Percentiles rank a stretch among this genome's conserved stretches.
Conservation (phyloP, 495 filamentous ascomycete species). For the Xylaria venustula region DNA sequence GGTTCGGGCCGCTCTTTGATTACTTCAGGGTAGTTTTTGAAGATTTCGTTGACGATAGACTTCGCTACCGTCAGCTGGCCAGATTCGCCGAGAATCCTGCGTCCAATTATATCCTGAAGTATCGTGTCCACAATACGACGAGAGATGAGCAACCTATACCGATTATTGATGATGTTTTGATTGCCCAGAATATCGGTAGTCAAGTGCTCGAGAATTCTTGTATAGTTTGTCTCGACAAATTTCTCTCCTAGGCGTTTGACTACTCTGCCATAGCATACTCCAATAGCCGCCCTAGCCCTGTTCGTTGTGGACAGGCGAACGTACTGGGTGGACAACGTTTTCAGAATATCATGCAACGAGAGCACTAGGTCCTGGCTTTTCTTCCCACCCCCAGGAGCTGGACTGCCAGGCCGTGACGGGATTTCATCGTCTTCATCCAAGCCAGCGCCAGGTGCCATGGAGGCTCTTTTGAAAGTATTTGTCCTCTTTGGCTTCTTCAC, state of each 20-base stretch:
- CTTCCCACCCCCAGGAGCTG: constrained; percentile 57
- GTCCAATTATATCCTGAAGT: constrained; percentile 79
- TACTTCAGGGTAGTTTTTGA: constrained; percentile 93
- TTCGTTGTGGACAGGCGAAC: constrained; percentile 76
- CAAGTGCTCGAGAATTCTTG: constrained; percentile 75
- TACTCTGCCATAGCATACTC: constrained; percentile 80
- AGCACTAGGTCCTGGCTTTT: constrained; percentile 70
- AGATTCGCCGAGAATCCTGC: constrained; percentile 79
- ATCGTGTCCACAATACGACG: constrained; percentile 82
- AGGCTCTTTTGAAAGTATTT: constrained; percentile 65
- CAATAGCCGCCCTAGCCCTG: constrained; percentile 76
- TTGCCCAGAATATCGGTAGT: constrained; percentile 77
- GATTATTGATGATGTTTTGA: constrained; percentile 73
- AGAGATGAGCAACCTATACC: constrained; percentile 83
- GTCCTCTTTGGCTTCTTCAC: constrained; percentile 69
- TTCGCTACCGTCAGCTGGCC: constrained; percentile 81
- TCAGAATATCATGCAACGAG: constrained; percentile 75
- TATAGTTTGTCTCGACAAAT: constrained; percentile 75
- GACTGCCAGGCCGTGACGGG: constrained; percentile 71
- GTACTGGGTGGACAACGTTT: constrained; percentile 80
- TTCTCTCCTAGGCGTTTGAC: constrained; percentile 71
- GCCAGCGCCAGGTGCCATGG: constrained; percentile 45
- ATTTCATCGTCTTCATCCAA: constrained; percentile 74
- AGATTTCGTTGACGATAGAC: constrained; percentile 77
- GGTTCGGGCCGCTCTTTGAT: constrained; percentile 90